Base-by-base conservation (phyloP, 2,329 filamentous ascomycete species). In the Coniochaeta sp. region DNA sequence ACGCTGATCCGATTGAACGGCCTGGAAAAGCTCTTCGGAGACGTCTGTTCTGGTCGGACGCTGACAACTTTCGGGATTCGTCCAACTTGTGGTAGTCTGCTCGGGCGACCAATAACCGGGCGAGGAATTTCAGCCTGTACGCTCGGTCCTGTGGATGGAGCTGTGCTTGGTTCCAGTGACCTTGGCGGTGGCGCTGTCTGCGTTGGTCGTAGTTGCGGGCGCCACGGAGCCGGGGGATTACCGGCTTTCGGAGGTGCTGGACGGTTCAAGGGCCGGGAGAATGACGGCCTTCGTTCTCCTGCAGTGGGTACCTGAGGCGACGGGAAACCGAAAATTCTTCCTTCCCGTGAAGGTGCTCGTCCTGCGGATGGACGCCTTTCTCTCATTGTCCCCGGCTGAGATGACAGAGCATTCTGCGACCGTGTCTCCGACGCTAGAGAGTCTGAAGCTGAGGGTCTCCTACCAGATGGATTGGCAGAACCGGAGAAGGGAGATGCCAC, bases 41-140 rank as follows among this genome's bases (percentile, higher is more conserved):
- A 88, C 1, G 85, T 83, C 55, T 84, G 84, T 63, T 89, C 83
- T 38, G 86, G 79, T 58, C 87, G 82, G 55, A 82, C 86, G 54
- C 85, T 90, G 32, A 93, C 80, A 4, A 96, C 91, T 67, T 86
- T 87, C 9, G 93, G 93, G 58, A 96, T 96, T 17, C 93, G 85
- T 9, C 92, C 93, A 55, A 96, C 87, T 65, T 93, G 91, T 30
- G 87, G 85, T 19, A 96, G 77, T 60, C 92, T 83, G 69, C 85
- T 90, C 10, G 84, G 84, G 4, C 77, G 75, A 22, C 64, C 66
- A 3, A 63, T 60, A 55, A 55, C 57, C 34, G 62, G 65, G 17
- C 55, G 57, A 54, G 38, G 57, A 42, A 55, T 57, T 30, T 50
- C 52, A 60, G 58, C 24, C n/a, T 30, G 24, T 12, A n/a, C 47